Conservation (phyloP, 306 rosid species). For the Datisca glomerata region DNA sequence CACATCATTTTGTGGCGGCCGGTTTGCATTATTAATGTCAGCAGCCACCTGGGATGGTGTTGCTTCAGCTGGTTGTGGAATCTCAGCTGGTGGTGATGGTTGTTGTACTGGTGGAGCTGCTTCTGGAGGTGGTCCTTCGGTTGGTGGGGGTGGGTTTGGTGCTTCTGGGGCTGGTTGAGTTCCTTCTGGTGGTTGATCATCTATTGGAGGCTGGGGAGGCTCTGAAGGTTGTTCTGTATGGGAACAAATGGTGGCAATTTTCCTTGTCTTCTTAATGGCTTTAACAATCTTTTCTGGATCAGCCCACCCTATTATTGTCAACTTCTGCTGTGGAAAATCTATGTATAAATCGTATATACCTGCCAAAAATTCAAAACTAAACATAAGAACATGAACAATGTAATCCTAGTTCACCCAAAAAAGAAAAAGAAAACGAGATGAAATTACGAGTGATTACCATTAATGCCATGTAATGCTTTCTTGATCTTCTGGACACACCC, state of each 20-base stretch:
- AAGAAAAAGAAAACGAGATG: background rate
- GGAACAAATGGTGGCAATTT: constrained; percentile 58
- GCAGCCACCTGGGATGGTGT: constrained; percentile 18
- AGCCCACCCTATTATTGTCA: constrained; percentile 77
- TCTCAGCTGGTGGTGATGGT: constrained; percentile 19
- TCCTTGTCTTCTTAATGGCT: constrained; percentile 77
- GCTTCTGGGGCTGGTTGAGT: constrained; percentile 16
- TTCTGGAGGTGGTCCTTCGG: constrained; percentile 18
- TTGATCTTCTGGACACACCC: constrained; percentile 91
- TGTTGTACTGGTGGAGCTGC: constrained; percentile 11
- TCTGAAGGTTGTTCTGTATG: constrained; percentile 33
- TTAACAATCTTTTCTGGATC: constrained; percentile 65
- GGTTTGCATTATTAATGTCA: constrained; percentile 14
- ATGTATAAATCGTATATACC: constrained; percentile 70
- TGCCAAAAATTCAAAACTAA: constrained; percentile 15
- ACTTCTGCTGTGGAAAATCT: constrained; percentile 51
- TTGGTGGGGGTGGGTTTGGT: constrained; percentile 7
- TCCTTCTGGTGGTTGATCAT: constrained; percentile 19
- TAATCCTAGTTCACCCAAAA: too few relatives aligned
- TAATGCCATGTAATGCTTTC: constrained; percentile 57
- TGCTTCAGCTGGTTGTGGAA: constrained; percentile 14
- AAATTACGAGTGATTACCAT: constrained; percentile 28
- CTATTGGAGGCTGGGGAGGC: constrained; percentile 19
- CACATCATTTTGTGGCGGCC: constrained; percentile 18
- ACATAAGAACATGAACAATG: background rate